These are phyloP conservation scores for Jaapia argillacea DNA, from an alignment of 768 basidiomycete species.

Conservation along the genomic window DNA sequence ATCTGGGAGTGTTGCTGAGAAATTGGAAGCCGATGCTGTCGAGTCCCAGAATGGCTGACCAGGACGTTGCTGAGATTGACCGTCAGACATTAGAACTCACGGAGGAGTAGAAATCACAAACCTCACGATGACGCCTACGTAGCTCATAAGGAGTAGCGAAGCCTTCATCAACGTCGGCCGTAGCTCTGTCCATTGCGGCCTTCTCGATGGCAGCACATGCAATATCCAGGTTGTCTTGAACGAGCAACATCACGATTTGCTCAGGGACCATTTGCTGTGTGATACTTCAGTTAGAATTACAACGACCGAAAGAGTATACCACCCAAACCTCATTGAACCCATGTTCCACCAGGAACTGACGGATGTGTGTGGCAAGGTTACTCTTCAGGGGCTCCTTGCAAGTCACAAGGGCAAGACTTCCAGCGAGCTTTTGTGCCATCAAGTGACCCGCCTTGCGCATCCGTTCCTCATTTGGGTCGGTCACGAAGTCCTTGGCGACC, in stretches of 20 bases:
- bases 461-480: constrained; percentile 85
- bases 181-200: constrained; percentile 94
- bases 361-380: constrained; percentile 82
- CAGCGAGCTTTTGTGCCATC: constrained; percentile 96
- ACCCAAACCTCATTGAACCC: constrained; percentile 78
- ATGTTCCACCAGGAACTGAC: constrained; percentile 73
- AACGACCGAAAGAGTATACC: constrained; percentile 4
- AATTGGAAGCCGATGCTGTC: constrained; percentile 57
- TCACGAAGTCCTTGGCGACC: constrained; percentile 92
- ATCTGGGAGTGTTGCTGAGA: constrained; percentile 72
- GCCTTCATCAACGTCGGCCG: constrained; percentile 86
- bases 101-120: constrained; percentile 23
- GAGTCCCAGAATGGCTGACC: constrained; percentile 88
- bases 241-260: constrained; percentile 66
- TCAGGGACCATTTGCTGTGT: constrained; percentile 66
- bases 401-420: constrained; percentile 91
- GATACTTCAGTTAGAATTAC: constrained; percentile 4
- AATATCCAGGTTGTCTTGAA: constrained; percentile 86
- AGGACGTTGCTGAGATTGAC: constrained; percentile 39
- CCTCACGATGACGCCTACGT: constrained; percentile 82
- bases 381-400: constrained; percentile 96
- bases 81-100: not conserved
- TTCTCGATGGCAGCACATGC: constrained; percentile 94
- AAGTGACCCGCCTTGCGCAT: constrained; percentile 86
- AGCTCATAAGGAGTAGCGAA: constrained; percentile 75